These are phyloP conservation scores for Trametes hirsuta DNA, from an alignment of 1,284 basidiomycete genomes.

Conservation along the genomic window DNA sequence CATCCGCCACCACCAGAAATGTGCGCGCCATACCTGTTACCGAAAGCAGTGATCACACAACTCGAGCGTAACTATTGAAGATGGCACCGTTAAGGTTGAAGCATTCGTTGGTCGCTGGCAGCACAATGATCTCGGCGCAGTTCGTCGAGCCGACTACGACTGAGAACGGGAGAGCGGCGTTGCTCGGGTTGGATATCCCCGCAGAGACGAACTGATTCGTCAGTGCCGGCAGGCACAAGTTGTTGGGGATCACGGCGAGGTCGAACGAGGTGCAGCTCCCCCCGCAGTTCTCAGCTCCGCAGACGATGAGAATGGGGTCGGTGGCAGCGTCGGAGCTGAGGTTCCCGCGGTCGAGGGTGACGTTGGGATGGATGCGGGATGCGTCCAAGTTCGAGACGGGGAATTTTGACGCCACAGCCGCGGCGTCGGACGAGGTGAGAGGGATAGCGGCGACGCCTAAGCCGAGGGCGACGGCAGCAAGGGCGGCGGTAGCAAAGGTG, in stretches of 20 bases:
- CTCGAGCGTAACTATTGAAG: not conserved
- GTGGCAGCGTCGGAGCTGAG: no score
- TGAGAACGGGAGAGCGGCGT: not conserved
- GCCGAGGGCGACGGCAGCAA: not conserved
- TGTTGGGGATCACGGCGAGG: not conserved
- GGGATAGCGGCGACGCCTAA: conserved; percentile 1
- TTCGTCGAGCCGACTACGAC: not conserved
- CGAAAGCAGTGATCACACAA: not conserved
- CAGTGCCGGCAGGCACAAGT: not conserved
- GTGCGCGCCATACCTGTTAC: no score
- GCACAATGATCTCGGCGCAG: not conserved
- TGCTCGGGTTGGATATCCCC: conserved; percentile 1
- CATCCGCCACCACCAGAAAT: no score
- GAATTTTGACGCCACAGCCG: not conserved
- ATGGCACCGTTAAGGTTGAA: conserved; percentile 1
- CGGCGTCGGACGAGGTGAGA: not conserved
- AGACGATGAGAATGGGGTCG: conserved; percentile 3
- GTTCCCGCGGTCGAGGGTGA: no score
- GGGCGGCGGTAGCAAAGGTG: not conserved
- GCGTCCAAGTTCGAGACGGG: no score
- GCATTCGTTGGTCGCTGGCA: not conserved
- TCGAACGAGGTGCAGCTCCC: conserved; percentile 5
- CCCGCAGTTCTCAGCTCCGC: not conserved
- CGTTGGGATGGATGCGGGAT: no score
- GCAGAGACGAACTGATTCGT: not conserved